These are phyloP conservation scores for Metarhizium humberi DNA, from an alignment of 2,329 filamentous ascomycete genomes.

Conservation along the genomic window DNA sequence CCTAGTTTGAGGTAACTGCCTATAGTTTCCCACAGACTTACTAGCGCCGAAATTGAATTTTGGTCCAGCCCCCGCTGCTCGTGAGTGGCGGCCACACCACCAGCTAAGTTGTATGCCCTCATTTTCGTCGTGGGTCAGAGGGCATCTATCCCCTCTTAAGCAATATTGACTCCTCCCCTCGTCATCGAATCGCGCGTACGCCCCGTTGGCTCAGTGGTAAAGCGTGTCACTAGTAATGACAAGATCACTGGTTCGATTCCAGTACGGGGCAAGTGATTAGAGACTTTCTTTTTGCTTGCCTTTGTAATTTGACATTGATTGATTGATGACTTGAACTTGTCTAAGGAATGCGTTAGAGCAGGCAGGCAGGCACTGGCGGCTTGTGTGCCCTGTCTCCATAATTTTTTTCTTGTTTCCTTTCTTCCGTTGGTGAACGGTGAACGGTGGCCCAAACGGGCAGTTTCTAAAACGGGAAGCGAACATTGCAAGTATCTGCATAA, in stretches of 20 bases:
- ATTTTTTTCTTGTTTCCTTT: background rate
- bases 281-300: background rate
- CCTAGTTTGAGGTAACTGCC: too few species aligned
- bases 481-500: background rate
- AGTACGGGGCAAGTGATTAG: slow-evolving; percentile 17
- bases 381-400: background rate
- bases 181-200: slow-evolving; percentile 1
- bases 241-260: slow-evolving; percentile 27
- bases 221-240: slow-evolving; percentile 28
- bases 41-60: background rate
- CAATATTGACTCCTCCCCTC: background rate
- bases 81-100: background rate
- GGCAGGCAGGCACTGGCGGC: background rate
- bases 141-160: background rate
- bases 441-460: too few species aligned
- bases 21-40: background rate
- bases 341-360: background rate
- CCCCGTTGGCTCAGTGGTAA: slow-evolving; percentile 27
- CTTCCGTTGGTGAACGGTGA: too few species aligned
- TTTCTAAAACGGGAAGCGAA: background rate
- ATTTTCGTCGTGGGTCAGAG: background rate
- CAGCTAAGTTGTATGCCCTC: background rate
- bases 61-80: background rate
- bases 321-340: too few species aligned
- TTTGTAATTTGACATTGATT: background rate